Percentiles rank a stretch among this genome's conserved stretches.
Evolutionary conservation across 345 rosid genomes (phyloP).

Genomic region (Gossypium turneri): DNA sequence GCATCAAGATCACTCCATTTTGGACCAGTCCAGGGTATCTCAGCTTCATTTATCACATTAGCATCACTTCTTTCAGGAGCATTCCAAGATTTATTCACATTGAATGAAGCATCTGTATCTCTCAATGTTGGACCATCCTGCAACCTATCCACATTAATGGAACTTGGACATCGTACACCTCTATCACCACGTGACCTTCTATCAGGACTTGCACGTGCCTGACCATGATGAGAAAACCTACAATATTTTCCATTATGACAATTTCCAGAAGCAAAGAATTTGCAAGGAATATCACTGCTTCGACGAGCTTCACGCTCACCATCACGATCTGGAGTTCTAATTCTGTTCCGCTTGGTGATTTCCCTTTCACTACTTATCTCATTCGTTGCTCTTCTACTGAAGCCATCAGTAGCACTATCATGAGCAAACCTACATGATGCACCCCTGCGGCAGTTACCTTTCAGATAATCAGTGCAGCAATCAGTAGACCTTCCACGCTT

Average conservation of each 20-base stretch:
- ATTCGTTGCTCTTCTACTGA: constrained; percentile 29
- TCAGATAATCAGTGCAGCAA: constrained; percentile 32
- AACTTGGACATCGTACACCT: constrained; percentile 29
- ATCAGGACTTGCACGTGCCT: constrained; percentile 47
- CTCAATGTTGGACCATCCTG: constrained; percentile 43
- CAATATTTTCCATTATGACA: constrained; percentile 82
- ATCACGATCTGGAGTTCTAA: constrained; percentile 33
- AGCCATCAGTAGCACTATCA: constrained; percentile 29
- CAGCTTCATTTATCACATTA: background rate
- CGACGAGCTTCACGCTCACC: constrained; percentile 45
- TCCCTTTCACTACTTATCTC: constrained; percentile 37
- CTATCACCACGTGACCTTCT: constrained; percentile 44
- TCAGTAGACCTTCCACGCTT: constrained; percentile 34
- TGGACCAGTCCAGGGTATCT: background rate
- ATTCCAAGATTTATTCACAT: constrained; percentile 30
- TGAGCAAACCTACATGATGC: constrained; percentile 38
- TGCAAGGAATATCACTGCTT: constrained; percentile 60
- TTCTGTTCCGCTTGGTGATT: constrained; percentile 39
- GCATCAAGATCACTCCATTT: constrained; percentile 3
- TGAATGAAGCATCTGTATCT: constrained; percentile 16
- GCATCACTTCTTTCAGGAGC: constrained; percentile 36
- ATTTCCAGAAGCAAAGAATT: constrained; percentile 69
- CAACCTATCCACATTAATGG: constrained; percentile 36
- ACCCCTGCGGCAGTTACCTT: constrained; percentile 43
- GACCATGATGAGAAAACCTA: constrained; percentile 67